Evolutionary conservation across 1,284 basidiomycete species (phyloP).

Genomic region (Moniliophthora roreri): DNA sequence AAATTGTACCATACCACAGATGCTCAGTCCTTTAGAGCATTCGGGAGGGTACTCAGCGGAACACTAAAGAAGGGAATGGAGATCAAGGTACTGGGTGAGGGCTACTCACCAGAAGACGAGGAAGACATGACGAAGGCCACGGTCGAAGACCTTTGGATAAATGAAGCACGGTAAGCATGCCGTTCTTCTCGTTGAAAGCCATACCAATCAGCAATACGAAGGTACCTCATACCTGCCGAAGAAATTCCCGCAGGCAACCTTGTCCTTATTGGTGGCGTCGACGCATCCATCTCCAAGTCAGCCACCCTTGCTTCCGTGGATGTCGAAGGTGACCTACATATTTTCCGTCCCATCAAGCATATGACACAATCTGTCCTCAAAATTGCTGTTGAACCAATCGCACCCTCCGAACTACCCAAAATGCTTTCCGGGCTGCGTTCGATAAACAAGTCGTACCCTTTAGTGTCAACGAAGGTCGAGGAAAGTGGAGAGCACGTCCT

Average conservation of each 20-base stretch:
- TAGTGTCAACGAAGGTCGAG: conserved; percentile 94
- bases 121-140: conserved; percentile 94
- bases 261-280: conserved; percentile 90
- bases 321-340: conserved; percentile 84
- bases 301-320: conserved; percentile 82
- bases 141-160: conserved; percentile 88
- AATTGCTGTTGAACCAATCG: conserved; percentile 97
- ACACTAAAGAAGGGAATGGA: conserved; percentile 81
- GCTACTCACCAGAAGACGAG: conserved; percentile 96
- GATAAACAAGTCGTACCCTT: conserved; percentile 97
- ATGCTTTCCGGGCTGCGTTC: conserved; percentile 97
- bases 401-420: conserved; percentile 96
- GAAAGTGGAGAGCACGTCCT: conserved; percentile 98
- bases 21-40: conserved; percentile 93
- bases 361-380: conserved; percentile 98
- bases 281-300: conserved; percentile 93
- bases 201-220: conserved; percentile 30
- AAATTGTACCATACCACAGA: conserved; percentile 97
- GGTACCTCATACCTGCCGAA: conserved; percentile 88
- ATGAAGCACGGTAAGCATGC: conserved; percentile 74
- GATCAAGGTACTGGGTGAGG: conserved; percentile 96
- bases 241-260: conserved; percentile 92
- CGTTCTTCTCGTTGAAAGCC: background rate
- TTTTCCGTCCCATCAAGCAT: conserved; percentile 94
- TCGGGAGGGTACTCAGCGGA: conserved; percentile 93